Percentiles rank a stretch among this genome's conserved stretches.
Conservation (phyloP, 768 basidiomycete genomes). For the Heimioporus sp. region DNA sequence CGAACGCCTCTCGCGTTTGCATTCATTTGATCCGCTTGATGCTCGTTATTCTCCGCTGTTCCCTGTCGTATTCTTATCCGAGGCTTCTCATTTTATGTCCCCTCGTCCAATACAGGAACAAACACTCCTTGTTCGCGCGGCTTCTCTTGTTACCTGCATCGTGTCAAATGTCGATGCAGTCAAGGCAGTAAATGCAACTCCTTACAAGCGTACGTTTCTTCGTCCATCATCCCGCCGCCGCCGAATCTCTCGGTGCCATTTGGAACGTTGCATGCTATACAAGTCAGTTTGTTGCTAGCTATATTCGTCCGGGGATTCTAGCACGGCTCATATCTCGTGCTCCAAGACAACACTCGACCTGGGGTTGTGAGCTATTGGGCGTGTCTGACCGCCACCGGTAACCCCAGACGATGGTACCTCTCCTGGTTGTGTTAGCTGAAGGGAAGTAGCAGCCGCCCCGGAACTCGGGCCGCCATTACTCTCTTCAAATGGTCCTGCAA, state of each 20-base stretch:
- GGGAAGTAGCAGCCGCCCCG: conserved; percentile 58
- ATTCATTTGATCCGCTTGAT: conserved; percentile 79
- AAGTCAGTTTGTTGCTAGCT: conserved; percentile 76
- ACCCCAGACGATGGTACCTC: conserved; percentile 83
- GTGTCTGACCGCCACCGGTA: conserved; percentile 84
- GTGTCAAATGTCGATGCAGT: conserved; percentile 80
- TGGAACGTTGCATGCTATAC: conserved; percentile 77
- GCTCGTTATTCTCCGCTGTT: conserved; percentile 86
- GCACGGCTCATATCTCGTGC: conserved; percentile 90
- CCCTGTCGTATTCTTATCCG: conserved; percentile 80
- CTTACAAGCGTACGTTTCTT: conserved; percentile 52
- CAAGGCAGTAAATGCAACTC: conserved; percentile 85
- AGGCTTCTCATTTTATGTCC: conserved; percentile 59
- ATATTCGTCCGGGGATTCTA: conserved; percentile 98
- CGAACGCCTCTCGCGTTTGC: conserved; percentile 80
- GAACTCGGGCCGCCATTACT: conserved; percentile 22
- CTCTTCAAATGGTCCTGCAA: conserved; percentile 33
- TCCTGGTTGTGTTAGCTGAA: conserved; percentile 59
- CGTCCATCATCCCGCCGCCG: conserved; percentile 42
- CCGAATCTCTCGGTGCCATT: conserved; percentile 55
- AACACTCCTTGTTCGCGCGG: conserved; percentile 59
- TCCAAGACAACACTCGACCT: conserved; percentile 61
- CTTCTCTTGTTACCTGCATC: conserved; percentile 78
- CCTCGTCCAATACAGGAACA: conserved; percentile 72
- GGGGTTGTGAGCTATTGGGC: conserved; percentile 98